Evolutionary conservation across 768 basidiomycete genomes (phyloP).

Genomic region (Leucogyrophana mollusca): DNA sequence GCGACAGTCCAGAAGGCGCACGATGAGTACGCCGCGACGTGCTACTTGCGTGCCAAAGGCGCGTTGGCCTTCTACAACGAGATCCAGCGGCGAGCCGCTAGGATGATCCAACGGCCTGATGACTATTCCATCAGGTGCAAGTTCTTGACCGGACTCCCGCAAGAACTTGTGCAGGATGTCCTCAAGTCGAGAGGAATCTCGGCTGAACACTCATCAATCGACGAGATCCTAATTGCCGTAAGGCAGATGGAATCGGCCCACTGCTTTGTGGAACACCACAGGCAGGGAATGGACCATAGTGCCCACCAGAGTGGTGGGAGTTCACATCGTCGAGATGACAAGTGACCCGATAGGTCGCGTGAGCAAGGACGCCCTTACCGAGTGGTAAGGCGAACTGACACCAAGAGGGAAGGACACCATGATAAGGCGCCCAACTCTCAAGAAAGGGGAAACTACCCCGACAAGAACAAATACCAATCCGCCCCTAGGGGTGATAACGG

Average conservation of each 20-base stretch:
- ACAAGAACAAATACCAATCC: too few species aligned
- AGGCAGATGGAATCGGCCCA: background rate
- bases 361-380: too few species aligned
- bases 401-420: too few species aligned
- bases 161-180: background rate
- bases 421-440: too few species aligned
- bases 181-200: background rate
- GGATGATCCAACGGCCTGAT: constrained; percentile 1
- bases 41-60: background rate
- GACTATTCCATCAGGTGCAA: background rate
- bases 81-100: background rate
- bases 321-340: too few species aligned
- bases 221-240: constrained; percentile 1
- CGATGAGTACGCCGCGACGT: background rate
- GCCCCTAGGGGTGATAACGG: too few species aligned
- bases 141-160: background rate
- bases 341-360: too few species aligned
- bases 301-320: too few species aligned
- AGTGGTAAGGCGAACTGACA: too few species aligned
- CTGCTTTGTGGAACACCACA: too few species aligned
- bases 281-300: too few species aligned
- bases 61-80: constrained; percentile 3
- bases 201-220: background rate
- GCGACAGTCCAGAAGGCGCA: background rate
- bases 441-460: too few species aligned